Percentiles rank a stretch among this genome's conserved stretches.
These are phyloP conservation scores for Rhododendron griersonianum DNA, from an alignment of 148 eudicot genomes.

Conservation along the genomic window DNA sequence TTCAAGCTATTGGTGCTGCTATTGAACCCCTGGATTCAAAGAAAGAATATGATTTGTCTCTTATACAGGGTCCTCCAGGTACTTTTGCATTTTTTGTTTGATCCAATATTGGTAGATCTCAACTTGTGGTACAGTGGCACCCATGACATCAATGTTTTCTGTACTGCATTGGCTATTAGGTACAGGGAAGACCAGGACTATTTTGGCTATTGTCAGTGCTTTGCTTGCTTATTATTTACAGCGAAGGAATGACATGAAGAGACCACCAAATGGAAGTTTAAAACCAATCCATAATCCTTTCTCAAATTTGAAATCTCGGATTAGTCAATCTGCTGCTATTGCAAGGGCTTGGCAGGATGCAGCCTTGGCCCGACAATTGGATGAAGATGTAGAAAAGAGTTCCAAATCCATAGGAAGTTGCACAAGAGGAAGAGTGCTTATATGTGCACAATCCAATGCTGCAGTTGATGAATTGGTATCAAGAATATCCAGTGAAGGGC, in stretches of 20 bases:
- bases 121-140: neutral
- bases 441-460: slow-evolving; percentile 99
- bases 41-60: slow-evolving; percentile 58
- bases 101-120: neutral
- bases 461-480: slow-evolving; percentile 98
- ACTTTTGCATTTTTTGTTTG: slow-evolving; percentile 14
- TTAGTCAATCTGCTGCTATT: slow-evolving; percentile 78
- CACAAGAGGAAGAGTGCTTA: slow-evolving; percentile 69
- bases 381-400: slow-evolving; percentile 44
- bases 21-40: slow-evolving; percentile 41
- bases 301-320: slow-evolving; percentile 30
- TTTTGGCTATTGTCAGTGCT: slow-evolving; percentile 87
- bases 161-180: slow-evolving; percentile 35
- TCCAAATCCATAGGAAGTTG: slow-evolving; percentile 33
- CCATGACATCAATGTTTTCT: neutral
- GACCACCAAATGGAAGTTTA: slow-evolving; percentile 22
- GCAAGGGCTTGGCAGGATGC: slow-evolving; percentile 99
- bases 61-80: slow-evolving; percentile 99
- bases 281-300: slow-evolving; percentile 30
- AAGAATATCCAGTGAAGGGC: slow-evolving; percentile 80
- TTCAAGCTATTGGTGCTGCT: slow-evolving; percentile 79
- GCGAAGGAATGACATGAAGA: slow-evolving; percentile 35
- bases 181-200: slow-evolving; percentile 92
- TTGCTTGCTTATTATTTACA: slow-evolving; percentile 45
- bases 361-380: slow-evolving; percentile 80